Evolutionary conservation across 148 eudicot genomes (phyloP).

Genomic region (Polygonum aviculare): DNA sequence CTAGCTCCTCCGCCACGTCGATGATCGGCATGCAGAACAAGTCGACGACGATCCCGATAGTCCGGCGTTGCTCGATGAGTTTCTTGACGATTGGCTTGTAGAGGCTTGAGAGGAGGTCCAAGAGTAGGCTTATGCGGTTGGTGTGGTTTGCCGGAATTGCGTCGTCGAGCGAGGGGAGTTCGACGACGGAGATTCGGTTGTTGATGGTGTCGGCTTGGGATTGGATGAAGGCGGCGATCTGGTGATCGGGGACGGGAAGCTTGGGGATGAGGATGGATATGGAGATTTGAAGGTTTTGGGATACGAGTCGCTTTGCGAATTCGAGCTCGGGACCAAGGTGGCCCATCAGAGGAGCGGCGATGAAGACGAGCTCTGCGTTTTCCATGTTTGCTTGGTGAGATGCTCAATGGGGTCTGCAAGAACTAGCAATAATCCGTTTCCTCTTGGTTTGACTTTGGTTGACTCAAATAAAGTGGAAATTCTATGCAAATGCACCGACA

Average conservation of each 20-base stretch:
- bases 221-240: constrained; percentile 13
- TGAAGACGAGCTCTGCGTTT: constrained; percentile 33
- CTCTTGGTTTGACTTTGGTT: no score
- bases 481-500: no score
- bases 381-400: not conserved
- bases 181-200: not conserved
- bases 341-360: constrained; percentile 49
- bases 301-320: constrained; percentile 33
- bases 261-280: constrained; percentile 30
- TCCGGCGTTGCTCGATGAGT: constrained; percentile 11
- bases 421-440: no score
- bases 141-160: not conserved
- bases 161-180: not conserved
- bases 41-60: constrained; percentile 21
- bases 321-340: constrained; percentile 37
- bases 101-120: not conserved
- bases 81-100: constrained; percentile 22
- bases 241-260: not conserved
- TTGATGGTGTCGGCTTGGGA: not conserved
- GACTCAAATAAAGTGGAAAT: no score
- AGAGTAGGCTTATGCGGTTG: not conserved
- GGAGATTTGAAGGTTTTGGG: constrained; percentile 24
- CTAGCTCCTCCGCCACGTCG: constrained; percentile 20
- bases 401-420: no score
- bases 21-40: constrained; percentile 17